Percentiles rank a stretch among this genome's conserved stretches.
phyloP scores from a whole-genome alignment of 1,284 basidiomycete species.

The Melanopsichium pennsylvanicum region DNA sequence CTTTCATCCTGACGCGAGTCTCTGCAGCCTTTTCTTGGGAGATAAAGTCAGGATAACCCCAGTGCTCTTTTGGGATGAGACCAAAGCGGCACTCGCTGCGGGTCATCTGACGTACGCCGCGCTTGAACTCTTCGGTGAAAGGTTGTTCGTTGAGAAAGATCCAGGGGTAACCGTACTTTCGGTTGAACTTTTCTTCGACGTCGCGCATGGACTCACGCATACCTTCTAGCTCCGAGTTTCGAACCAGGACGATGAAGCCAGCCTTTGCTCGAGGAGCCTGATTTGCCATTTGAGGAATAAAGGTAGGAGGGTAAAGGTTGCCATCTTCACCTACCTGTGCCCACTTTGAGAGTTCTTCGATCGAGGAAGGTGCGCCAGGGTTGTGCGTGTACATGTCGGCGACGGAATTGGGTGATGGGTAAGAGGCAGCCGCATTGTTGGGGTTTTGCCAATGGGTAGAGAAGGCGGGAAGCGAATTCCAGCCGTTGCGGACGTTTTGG shows the following conservation, averaged over 20 bases:
- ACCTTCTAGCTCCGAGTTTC: slow-evolving; percentile 62
- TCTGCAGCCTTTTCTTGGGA: slow-evolving; percentile 72
- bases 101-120: slow-evolving; percentile 61
- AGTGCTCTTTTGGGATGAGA: slow-evolving; percentile 80
- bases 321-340: slow-evolving; percentile 57
- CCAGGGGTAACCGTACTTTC: slow-evolving; percentile 66
- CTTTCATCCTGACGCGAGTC: slow-evolving; percentile 75
- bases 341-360: slow-evolving; percentile 57
- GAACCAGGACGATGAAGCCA: slow-evolving; percentile 65
- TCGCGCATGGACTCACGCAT: slow-evolving; percentile 60
- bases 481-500: slow-evolving; percentile 30
- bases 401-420: slow-evolving; percentile 30
- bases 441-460: slow-evolving; percentile 26
- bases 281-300: slow-evolving; percentile 56
- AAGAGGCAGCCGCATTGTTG: slow-evolving; percentile 10
- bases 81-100: slow-evolving; percentile 72
- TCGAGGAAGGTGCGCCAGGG: slow-evolving; percentile 41
- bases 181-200: slow-evolving; percentile 63
- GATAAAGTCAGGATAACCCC: slow-evolving; percentile 81
- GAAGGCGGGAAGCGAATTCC: slow-evolving; percentile 25
- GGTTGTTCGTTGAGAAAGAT: slow-evolving; percentile 67
- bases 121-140: slow-evolving; percentile 67
- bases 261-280: slow-evolving; percentile 63
- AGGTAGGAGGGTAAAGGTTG: slow-evolving; percentile 61
- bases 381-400: slow-evolving; percentile 57